Percentiles rank a stretch among this genome's conserved stretches.
Evolutionary conservation across 768 basidiomycete genomes (phyloP).

Genomic region (Termitomyces sp.): DNA sequence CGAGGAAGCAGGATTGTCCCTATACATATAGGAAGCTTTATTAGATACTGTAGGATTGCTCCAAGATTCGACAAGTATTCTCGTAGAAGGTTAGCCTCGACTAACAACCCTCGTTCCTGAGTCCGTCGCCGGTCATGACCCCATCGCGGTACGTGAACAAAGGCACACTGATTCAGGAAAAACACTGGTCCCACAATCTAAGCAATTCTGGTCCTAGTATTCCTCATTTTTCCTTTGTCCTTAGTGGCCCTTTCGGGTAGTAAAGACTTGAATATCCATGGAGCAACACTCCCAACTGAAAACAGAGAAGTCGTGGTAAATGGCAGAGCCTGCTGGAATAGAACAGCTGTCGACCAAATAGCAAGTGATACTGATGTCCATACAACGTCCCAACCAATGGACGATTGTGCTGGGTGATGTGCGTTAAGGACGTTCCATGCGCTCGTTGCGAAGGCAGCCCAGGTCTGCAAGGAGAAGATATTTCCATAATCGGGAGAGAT

Average conservation of each 20-base stretch:
- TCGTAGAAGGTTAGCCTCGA: no score
- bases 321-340: background rate
- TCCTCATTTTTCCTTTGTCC: background rate
- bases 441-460: constrained; percentile 14
- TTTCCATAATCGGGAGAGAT: background rate
- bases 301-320: constrained; percentile 3
- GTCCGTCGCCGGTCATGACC: no score
- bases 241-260: background rate
- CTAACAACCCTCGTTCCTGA: no score
- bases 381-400: constrained; percentile 64
- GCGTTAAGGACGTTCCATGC: constrained; percentile 40
- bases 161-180: no score
- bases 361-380: constrained; percentile 50
- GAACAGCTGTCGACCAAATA: constrained; percentile 28
- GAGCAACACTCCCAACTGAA: constrained; percentile 9
- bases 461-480: constrained; percentile 17
- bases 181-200: background rate
- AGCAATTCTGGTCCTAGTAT: background rate
- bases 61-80: no score
- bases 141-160: no score
- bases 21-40: no score
- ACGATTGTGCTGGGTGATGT: constrained; percentile 64
- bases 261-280: constrained; percentile 10
- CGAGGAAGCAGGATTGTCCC: no score
- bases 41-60: no score